Conservation (phyloP, 1,284 basidiomycete species). For the Tylopilus sp. region DNA sequence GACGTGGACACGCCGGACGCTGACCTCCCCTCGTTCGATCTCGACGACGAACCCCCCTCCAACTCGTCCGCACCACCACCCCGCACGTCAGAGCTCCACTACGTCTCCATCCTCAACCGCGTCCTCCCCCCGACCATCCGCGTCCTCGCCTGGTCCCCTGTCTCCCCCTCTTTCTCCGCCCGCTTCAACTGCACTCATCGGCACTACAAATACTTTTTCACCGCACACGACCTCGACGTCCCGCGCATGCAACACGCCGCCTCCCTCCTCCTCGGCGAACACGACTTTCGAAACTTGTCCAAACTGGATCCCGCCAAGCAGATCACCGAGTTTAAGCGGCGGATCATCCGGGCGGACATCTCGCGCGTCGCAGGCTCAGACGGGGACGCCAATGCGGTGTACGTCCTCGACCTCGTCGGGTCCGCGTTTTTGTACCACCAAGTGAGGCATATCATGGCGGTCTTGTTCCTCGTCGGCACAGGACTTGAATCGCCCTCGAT, state of each 20-base stretch:
- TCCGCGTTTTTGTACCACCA: slow-evolving; percentile 97
- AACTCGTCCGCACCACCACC: slow-evolving; percentile 41
- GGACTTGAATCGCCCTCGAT: slow-evolving; percentile 83
- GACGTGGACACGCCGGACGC: slow-evolving; percentile 10
- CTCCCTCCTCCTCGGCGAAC: slow-evolving; percentile 81
- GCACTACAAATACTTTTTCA: slow-evolving; percentile 99
- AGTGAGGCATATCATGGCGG: slow-evolving; percentile 95
- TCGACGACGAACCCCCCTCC: slow-evolving; percentile 39
- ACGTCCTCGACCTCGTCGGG: slow-evolving; percentile 90
- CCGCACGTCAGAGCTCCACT: slow-evolving; percentile 72
- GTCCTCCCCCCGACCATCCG: slow-evolving; percentile 92
- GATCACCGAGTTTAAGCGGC: slow-evolving; percentile 81
- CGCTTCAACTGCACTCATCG: slow-evolving; percentile 89
- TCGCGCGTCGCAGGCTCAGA: slow-evolving; percentile 45
- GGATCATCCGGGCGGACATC: slow-evolving; percentile 76
- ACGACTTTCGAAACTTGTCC: slow-evolving; percentile 97
- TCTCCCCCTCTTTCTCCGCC: slow-evolving; percentile 85
- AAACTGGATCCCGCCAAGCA: slow-evolving; percentile 97
- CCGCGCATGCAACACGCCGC: slow-evolving; percentile 85
- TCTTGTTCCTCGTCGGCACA: slow-evolving; percentile 91
- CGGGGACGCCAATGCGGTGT: slow-evolving; percentile 50
- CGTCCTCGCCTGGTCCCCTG: slow-evolving; percentile 95
- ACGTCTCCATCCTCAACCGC: slow-evolving; percentile 88
- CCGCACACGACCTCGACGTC: slow-evolving; percentile 73
- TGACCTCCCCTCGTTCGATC: slow-evolving; percentile 21